Evolutionary conservation across 176 grass and related monocot species (phyloP), one percentile per base, ranked within the genome.

Genomic region (Eremochloa ophiuroides): DNA sequence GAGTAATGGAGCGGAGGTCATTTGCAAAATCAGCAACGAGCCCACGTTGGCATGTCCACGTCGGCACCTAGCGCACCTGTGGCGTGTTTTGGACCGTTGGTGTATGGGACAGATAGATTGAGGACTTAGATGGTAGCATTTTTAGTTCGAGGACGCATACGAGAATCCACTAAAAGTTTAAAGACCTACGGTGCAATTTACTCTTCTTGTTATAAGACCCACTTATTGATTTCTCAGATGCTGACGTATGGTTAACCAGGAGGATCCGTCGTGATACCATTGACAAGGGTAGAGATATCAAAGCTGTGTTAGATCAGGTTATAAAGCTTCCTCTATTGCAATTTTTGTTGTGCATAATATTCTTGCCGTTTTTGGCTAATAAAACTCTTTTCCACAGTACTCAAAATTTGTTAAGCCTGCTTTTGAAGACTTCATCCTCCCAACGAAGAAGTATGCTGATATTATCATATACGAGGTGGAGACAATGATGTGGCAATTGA

Each of bases 351-450:
- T 69, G 16, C 35, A 56, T 56, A 71, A 71, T 59, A 2, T 28
- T 14, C 17, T 77, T 78, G 17, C 22, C 55, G 23, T 5, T 56
- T 55, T 23, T 56, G 22, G 53, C 53, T 25, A 56, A 85, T 73
- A 14, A 15, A 62, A 39, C 53, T 28, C 50, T 75, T 76, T 37
- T 80, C 58, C 34, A 70, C 93, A 95, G 96, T 99, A 99, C 59
- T 89, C 96, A 51, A 99, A 93, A 62, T 99, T 99, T 91, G 96
- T 99, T 30, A 99, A 99, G 84, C 85, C 96, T 42, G 91, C 96
- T 80, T 99, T 99, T 91, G 96, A 99, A 82, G 96, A 99, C 56
- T 99, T 99, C 59, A 99, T 99, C 87, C 88, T 99, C 39, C 96
- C 96, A 74, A 95, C 96, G 0, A 99, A 96, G 79, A 96, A 96